Evolutionary conservation across 2,329 filamentous ascomycete genomes (phyloP), one percentile per base, ranked within the genome.

Genomic region (Pseudogymnoascus sp.): DNA sequence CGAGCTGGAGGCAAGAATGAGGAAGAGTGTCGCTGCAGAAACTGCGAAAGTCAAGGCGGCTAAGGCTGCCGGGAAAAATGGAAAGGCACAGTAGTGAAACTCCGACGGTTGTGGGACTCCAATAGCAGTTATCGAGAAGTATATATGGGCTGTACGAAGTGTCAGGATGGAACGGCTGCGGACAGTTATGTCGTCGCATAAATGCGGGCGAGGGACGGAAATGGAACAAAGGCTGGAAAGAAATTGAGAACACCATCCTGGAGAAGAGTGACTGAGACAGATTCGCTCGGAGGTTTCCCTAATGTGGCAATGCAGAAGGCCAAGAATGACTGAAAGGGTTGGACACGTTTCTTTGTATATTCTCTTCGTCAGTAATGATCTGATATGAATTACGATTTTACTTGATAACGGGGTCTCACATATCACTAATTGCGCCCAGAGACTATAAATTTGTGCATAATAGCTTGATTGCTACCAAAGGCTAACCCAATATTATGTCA

Each of bases 1-100:
- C 1, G 92, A 96, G 75, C 80, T 99, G 69, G 91, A 93, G 77
- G 82, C 83, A 65, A 85, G 93, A 60, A 84, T 97, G 50, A 85
- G 93, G 66, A 86, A 87, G 73, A 85, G 83, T 38, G 90, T 97
- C 3, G 77, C 86, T 72, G 79, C 84, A 69, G 91, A 96, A 73
- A 82, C 97, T 67, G 81, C 84, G 70, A 78, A 81, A 37, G 77
- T 79, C 65, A 85, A 86, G 70, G 77, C 78, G 61, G 78, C 78
- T 68, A 75, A 67, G 23, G 65, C 59, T 28, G 61, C 63, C 16
- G 68, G 70, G 31, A 64, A 42, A 61, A 78, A 78, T 60, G 80
- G 76, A 67, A 86, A 85, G 73, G 76, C 79, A 38, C 76, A 84
- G 23, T 72, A 67, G 67, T 63, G 12, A 44, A n/a, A 10, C 28